phyloP scores from a whole-genome alignment of 2,329 filamentous ascomycete genomes.

The Fusarium nanum region DNA sequence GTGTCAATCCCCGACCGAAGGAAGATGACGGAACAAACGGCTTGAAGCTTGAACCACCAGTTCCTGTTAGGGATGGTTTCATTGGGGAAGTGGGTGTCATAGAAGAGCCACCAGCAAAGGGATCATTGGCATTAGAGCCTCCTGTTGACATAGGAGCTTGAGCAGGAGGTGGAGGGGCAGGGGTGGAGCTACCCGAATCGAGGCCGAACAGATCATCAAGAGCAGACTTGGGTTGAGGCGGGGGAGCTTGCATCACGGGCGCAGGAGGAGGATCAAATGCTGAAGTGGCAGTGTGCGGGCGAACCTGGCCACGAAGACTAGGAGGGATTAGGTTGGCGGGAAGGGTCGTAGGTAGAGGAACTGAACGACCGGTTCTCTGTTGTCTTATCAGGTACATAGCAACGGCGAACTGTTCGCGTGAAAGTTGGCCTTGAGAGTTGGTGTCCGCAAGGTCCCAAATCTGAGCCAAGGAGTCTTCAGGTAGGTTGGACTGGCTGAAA shows the following conservation, averaged over 20 bases:
- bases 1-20: constrained; percentile 85
- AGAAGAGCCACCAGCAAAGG: constrained; percentile 66
- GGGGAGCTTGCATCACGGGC: constrained; percentile 52
- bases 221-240: constrained; percentile 76
- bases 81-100: constrained; percentile 65
- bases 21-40: constrained; percentile 93
- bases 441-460: constrained; percentile 99
- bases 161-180: constrained; percentile 65
- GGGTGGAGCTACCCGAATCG: constrained; percentile 70
- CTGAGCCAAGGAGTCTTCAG: constrained; percentile 88
- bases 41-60: constrained; percentile 73
- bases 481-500: constrained; percentile 89
- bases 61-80: constrained; percentile 59
- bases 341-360: constrained; percentile 77
- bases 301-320: constrained; percentile 76
- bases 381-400: constrained; percentile 97
- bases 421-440: constrained; percentile 87
- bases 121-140: constrained; percentile 73
- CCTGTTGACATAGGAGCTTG: constrained; percentile 77
- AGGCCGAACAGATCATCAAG: constrained; percentile 94
- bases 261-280: constrained; percentile 63
- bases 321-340: constrained; percentile 87
- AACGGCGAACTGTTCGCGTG: constrained; percentile 91
- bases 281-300: constrained; percentile 63
- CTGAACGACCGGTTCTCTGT: constrained; percentile 76